Percentiles rank a stretch among this genome's conserved stretches.
Conservation (phyloP, 1,284 basidiomycete species). For the Puccinia coronata region DNA sequence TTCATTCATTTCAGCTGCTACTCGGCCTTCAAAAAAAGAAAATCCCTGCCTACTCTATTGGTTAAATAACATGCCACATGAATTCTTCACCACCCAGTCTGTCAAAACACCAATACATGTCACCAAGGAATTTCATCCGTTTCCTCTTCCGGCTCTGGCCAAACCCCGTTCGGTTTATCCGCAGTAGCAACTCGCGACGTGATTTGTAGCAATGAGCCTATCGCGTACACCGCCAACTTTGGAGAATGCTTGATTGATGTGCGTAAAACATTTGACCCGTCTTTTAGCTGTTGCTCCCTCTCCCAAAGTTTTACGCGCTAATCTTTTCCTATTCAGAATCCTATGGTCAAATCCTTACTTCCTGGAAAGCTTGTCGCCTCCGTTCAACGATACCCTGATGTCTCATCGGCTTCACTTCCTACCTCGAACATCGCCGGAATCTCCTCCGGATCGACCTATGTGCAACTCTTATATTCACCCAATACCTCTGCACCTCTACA, state of each 20-base stretch:
- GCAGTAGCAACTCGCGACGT: slow-evolving; percentile 5
- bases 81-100: slow-evolving; percentile 13
- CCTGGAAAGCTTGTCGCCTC: slow-evolving; percentile 24
- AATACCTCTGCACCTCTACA: slow-evolving; percentile 2
- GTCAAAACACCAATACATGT: slow-evolving; percentile 27
- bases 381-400: slow-evolving; percentile 26
- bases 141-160: not conserved
- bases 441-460: slow-evolving; percentile 1
- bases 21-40: not conserved
- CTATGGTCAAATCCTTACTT: slow-evolving; percentile 20
- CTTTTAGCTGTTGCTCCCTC: too few species aligned
- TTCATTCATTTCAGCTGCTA: not conserved
- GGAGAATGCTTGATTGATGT: slow-evolving; percentile 43
- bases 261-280: too few species aligned
- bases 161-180: not conserved
- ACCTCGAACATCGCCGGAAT: not conserved
- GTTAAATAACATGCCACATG: not conserved
- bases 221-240: slow-evolving; percentile 37
- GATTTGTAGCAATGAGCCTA: slow-evolving; percentile 39
- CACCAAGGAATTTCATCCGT: slow-evolving; percentile 23
- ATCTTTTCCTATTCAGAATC: slow-evolving; percentile 35
- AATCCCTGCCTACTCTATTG: not conserved
- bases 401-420: slow-evolving; percentile 18
- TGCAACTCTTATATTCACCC: slow-evolving; percentile 21
- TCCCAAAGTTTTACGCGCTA: not conserved